These are phyloP conservation scores for Sporothrix phasma DNA, from an alignment of 2,329 filamentous ascomycete genomes.

Conservation along the genomic window DNA sequence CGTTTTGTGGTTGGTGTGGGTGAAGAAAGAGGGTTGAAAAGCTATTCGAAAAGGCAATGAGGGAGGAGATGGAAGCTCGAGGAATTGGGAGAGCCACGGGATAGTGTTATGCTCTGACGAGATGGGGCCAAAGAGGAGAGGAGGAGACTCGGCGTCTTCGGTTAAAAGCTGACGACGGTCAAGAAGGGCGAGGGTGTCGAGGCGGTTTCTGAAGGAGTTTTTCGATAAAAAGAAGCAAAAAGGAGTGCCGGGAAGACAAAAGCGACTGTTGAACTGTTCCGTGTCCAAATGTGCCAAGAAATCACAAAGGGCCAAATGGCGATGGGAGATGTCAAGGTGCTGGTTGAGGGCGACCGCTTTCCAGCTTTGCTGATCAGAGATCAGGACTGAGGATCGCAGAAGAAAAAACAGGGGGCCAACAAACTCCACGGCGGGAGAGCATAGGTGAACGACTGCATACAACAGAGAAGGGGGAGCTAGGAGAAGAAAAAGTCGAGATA, in stretches of 20 bases:
- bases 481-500: not conserved
- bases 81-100: not conserved
- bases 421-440: slow-evolving; percentile 3
- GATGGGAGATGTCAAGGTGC: not conserved
- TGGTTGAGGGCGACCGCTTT: not conserved
- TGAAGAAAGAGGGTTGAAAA: not conserved
- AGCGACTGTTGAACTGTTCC: not conserved
- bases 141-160: not conserved
- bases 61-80: not conserved
- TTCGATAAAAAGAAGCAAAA: not conserved
- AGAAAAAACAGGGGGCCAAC: not conserved
- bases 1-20: not conserved
- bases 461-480: not conserved
- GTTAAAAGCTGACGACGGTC: not conserved
- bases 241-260: not conserved
- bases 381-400: not conserved
- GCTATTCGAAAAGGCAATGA: not conserved
- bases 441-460: not conserved
- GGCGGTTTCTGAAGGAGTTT: not conserved
- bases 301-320: not conserved
- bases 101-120: not conserved
- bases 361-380: not conserved
- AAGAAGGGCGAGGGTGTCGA: not conserved
- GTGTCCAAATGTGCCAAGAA: not conserved
- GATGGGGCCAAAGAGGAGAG: not conserved